phyloP scores from a whole-genome alignment of 2,329 filamentous ascomycete species.

The Colletotrichum eremochloae region DNA sequence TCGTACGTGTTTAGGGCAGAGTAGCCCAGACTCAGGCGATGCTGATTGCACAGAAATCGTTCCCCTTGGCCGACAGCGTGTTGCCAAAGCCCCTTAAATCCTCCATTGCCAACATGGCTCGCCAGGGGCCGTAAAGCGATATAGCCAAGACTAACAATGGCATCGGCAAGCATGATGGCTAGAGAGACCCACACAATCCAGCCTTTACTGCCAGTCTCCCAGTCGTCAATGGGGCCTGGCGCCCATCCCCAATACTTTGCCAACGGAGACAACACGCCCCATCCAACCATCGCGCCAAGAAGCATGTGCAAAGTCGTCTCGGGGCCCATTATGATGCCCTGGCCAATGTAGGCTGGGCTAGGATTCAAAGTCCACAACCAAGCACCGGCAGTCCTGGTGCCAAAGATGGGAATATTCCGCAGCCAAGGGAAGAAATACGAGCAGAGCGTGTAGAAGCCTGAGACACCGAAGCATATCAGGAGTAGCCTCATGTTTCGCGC shows the following conservation, averaged over 20 bases:
- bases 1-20: slow-evolving; percentile 30
- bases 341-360: slow-evolving; percentile 95
- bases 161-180: slow-evolving; percentile 96
- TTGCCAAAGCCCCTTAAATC: slow-evolving; percentile 11
- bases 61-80: neutral
- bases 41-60: neutral
- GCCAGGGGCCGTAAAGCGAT: slow-evolving; percentile 74
- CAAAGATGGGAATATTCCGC: slow-evolving; percentile 89
- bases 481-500: slow-evolving; percentile 67
- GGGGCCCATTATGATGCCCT: slow-evolving; percentile 98
- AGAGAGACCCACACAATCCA: slow-evolving; percentile 99
- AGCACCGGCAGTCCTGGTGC: slow-evolving; percentile 75
- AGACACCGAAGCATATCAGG: slow-evolving; percentile 69
- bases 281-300: slow-evolving; percentile 87
- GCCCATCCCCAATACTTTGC: slow-evolving; percentile 92
- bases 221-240: slow-evolving; percentile 86
- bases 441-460: slow-evolving; percentile 78
- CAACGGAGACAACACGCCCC: slow-evolving; percentile 90
- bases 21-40: slow-evolving; percentile 12
- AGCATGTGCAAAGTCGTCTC: slow-evolving; percentile 97
- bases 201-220: slow-evolving; percentile 93
- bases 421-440: slow-evolving; percentile 93
- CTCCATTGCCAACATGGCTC: neutral
- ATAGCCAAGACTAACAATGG: slow-evolving; percentile 88
- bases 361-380: slow-evolving; percentile 99